Conservation (phyloP, 805 yeast species). For the Ogataea ramenticola region DNA sequence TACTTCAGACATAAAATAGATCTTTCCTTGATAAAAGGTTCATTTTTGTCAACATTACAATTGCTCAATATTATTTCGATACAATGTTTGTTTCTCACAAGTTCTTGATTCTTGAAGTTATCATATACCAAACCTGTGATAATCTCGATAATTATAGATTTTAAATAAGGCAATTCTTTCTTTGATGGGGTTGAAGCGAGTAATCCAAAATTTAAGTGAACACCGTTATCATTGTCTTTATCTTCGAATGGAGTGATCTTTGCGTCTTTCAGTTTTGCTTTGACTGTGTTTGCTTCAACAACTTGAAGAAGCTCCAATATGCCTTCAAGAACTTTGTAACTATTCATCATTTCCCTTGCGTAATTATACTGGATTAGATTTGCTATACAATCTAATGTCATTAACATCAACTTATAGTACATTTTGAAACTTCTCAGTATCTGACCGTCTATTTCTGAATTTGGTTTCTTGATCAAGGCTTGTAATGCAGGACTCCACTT, state of each 20-base stretch:
- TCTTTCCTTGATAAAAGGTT: constrained; percentile 83
- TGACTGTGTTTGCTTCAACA: constrained; percentile 34
- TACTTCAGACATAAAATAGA: constrained; percentile 73
- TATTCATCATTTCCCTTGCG: constrained; percentile 33
- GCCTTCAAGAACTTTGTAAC: constrained; percentile 29
- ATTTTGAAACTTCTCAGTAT: constrained; percentile 6
- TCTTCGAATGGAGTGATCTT: background rate
- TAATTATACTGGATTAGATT: constrained; percentile 32
- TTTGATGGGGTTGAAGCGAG: constrained; percentile 6
- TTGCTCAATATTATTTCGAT: constrained; percentile 66
- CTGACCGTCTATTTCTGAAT: background rate
- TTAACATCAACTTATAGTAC: constrained; percentile 5
- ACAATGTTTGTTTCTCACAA: constrained; percentile 57
- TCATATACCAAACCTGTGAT: constrained; percentile 50
- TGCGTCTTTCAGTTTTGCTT: constrained; percentile 25
- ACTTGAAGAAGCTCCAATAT: constrained; percentile 31
- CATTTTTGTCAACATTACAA: constrained; percentile 80
- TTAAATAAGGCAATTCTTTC: constrained; percentile 53
- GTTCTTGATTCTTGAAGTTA: constrained; percentile 56
- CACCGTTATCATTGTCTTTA: constrained; percentile 3
- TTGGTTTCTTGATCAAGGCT: background rate
- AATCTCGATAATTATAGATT: constrained; percentile 59
- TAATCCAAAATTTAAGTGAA: background rate
- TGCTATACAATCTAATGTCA: constrained; percentile 34
- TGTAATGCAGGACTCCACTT: background rate